Conservation (phyloP, 805 yeast genomes). For the Lipomyces chichibuensis region DNA sequence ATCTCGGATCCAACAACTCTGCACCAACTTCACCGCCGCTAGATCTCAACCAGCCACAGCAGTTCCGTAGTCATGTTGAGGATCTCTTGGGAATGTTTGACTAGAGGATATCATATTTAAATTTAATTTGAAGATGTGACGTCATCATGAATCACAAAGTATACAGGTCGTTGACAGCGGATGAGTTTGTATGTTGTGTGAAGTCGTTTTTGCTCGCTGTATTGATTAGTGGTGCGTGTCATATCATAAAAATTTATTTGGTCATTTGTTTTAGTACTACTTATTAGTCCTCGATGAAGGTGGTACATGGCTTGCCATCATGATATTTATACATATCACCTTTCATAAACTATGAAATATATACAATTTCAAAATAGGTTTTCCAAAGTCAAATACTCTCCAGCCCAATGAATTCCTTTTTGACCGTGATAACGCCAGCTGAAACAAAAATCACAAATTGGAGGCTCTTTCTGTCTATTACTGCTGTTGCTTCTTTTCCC, state of each 20-base stretch:
- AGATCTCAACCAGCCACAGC: slow-evolving; percentile 26
- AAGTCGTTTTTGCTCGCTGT: background rate
- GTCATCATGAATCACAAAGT: background rate
- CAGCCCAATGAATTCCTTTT: background rate
- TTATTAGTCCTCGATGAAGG: no score
- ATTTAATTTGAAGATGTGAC: background rate
- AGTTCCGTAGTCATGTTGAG: slow-evolving; percentile 35
- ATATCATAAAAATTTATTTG: background rate
- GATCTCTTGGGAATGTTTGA: slow-evolving; percentile 35
- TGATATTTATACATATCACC: background rate
- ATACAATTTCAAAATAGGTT: background rate
- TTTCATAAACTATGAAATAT: background rate
- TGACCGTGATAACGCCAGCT: background rate
- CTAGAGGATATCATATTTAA: slow-evolving; percentile 7
- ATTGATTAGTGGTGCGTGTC: background rate
- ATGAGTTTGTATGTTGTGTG: background rate
- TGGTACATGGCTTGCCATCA: no score
- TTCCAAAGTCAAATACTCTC: background rate
- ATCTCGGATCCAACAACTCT: slow-evolving; percentile 55
- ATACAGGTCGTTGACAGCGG: background rate
- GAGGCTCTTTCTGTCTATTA: slow-evolving; percentile 18
- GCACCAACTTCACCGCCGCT: slow-evolving; percentile 39
- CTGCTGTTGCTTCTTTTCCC: slow-evolving; percentile 51
- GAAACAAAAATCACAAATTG: background rate
- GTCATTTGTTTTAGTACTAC: background rate